These are phyloP conservation scores for Leucosporidium creatinivorum DNA, from an alignment of 768 basidiomycete species.

Conservation along the genomic window DNA sequence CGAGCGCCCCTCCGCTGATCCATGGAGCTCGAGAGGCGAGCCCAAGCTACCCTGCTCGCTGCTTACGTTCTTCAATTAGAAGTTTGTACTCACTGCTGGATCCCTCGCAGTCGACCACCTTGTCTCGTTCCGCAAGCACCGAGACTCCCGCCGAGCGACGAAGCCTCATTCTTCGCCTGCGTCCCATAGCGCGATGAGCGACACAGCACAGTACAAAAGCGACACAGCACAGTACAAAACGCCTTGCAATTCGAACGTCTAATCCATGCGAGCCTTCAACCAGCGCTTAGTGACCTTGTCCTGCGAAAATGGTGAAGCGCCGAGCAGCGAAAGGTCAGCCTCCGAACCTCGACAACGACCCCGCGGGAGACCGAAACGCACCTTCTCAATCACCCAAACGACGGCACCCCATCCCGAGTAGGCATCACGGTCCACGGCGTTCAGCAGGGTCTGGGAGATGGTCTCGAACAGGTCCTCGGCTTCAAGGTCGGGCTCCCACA, in stretches of 20 bases:
- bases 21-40: too few relatives aligned
- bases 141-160: too few relatives aligned
- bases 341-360: not conserved
- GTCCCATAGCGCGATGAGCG: too few relatives aligned
- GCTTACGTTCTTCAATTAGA: too few relatives aligned
- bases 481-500: conserved; percentile 96
- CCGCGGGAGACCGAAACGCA: not conserved
- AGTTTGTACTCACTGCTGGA: too few relatives aligned
- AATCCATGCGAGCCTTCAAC: conserved; percentile 89
- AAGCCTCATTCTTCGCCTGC: too few relatives aligned
- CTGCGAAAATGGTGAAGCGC: conserved; percentile 37
- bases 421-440: conserved; percentile 88
- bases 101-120: too few relatives aligned
- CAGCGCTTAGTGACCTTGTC: conserved; percentile 69
- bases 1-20: too few relatives aligned
- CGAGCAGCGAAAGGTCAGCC: conserved; percentile 34
- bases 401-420: conserved; percentile 94
- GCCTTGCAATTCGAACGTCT: not conserved
- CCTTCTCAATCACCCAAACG: conserved; percentile 68
- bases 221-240: not conserved
- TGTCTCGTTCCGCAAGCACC: too few relatives aligned
- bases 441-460: conserved; percentile 89
- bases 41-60: too few relatives aligned
- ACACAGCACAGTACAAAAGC: too few relatives aligned
- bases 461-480: conserved; percentile 98